Evolutionary conservation across 345 rosid species (phyloP), one percentile per base, ranked within the genome.

Genomic region (Lagerstroemia speciosa): DNA sequence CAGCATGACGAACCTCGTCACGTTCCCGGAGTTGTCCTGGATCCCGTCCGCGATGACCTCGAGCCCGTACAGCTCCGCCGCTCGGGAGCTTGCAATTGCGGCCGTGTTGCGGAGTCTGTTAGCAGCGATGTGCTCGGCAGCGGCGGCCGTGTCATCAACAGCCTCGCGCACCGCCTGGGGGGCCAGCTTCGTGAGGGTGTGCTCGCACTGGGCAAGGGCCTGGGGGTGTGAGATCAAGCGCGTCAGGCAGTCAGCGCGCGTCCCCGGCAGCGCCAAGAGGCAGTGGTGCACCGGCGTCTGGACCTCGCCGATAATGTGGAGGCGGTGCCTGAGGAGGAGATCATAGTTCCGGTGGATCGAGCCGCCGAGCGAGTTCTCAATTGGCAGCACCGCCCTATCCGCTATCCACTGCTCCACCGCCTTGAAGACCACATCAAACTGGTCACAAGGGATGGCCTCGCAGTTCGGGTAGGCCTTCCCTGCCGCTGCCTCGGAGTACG

Each of bases 361-460:
- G 20, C 99, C 99, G 1, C 99, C 99, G 0, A 94, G 80, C 1
- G 99, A 94, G 77, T 94, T 94, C 76, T 94, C 99, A 1, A 92
- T 88, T 0, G 99, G 99, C 9, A 94, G 73, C 37, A 94, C 99
- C 0, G 99, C 99, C 3, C 99, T 88, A 73, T 94, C 98, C 1
- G 99, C 93, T 38, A 94, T 88, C 99, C 99, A 94, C 20, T 88
- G 98, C 93, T 94, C 98, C 9, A 94, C 99, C 0, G 99, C 93
- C 71, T 91, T 91, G 75, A 94, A 94, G 19, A 97, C 99, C 2
- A 90, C 98, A 72, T 94, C 99, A 24, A 94, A 94, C 74, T 94
- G 98, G 74, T 94, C 99, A 52, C 99, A 94, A 6, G 99, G 99
- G 22, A 89, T 88, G 17, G 99, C 92, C 74, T 94, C 92, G 46